These are phyloP conservation scores for Chlorella variabilis DNA, from an alignment of 163 green algal genomes.

Conservation along the genomic window DNA sequence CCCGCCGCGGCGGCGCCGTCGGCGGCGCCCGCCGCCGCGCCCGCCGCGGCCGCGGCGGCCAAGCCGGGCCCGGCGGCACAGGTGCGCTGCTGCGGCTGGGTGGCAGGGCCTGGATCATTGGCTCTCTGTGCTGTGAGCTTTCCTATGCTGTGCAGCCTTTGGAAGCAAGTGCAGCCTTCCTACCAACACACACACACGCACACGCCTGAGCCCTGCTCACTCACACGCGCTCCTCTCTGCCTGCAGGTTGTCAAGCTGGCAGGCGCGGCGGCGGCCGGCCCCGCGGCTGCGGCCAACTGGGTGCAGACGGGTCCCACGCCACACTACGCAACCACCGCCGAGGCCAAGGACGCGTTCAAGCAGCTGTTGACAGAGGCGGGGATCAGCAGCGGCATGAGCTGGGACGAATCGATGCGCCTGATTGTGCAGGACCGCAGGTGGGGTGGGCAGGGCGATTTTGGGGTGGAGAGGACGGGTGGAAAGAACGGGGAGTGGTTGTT, in stretches of 20 bases:
- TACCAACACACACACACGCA: too few species aligned
- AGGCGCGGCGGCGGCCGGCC: not conserved
- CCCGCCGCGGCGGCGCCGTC: not conserved
- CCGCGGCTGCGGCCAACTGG: not conserved
- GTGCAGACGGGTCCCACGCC: slow-evolving; percentile 46
- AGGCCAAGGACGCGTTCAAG: slow-evolving; percentile 89
- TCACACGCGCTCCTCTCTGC: too few species aligned
- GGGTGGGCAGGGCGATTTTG: not conserved
- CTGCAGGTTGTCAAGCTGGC: slow-evolving; percentile 6
- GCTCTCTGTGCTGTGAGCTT: too few species aligned
- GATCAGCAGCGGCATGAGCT: slow-evolving; percentile 66
- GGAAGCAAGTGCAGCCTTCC: too few species aligned
- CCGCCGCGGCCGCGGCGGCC: not conserved
- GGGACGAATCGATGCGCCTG: slow-evolving; percentile 77
- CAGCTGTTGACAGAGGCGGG: slow-evolving; percentile 72
- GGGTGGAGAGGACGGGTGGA: too few species aligned
- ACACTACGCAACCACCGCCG: slow-evolving; percentile 55
- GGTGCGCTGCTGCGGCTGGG: not conserved
- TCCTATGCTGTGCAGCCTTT: too few species aligned
- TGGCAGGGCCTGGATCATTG: too few species aligned
- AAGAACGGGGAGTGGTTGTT: too few species aligned
- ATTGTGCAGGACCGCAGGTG: slow-evolving; percentile 68
- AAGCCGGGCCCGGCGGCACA: slow-evolving; percentile 2
- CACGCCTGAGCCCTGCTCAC: too few species aligned
- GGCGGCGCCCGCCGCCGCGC: slow-evolving; percentile 15